These are phyloP conservation scores for Neurospora pannonica DNA, from an alignment of 495 filamentous ascomycete species.

Conservation along the genomic window DNA sequence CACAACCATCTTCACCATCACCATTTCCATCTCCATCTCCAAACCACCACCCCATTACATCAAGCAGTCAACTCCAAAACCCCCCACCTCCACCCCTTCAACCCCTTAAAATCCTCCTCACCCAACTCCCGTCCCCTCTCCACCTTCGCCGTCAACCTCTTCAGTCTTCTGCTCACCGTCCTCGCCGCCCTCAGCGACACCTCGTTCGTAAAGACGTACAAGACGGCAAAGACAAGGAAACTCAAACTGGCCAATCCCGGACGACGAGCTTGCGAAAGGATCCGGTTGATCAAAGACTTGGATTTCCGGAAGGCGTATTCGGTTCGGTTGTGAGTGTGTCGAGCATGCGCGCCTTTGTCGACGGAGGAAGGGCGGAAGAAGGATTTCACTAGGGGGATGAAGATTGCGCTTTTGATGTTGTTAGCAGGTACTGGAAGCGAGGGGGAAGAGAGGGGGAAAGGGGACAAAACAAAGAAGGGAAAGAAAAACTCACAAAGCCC, in stretches of 20 bases:
- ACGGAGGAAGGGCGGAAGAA: conserved; percentile 28
- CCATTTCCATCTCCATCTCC: too few relatives aligned
- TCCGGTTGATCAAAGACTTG: conserved; percentile 31
- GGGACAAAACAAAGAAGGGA: neutral
- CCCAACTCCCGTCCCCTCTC: conserved; percentile 31
- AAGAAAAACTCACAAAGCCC: conserved; percentile 24
- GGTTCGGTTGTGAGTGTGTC: conserved; percentile 23
- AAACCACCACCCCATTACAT: too few relatives aligned
- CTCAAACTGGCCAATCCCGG: conserved; percentile 34
- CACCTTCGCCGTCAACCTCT: conserved; percentile 29
- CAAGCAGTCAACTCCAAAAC: conserved; percentile 30
- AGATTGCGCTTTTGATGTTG: conserved; percentile 24
- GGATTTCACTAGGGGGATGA: conserved; percentile 32
- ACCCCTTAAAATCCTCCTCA: conserved; percentile 30
- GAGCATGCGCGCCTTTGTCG: conserved; percentile 8
- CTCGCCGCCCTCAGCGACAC: conserved; percentile 34
- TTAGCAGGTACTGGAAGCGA: too few relatives aligned
- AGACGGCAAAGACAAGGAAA: conserved; percentile 35
- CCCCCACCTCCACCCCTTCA: conserved; percentile 38
- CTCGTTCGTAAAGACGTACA: conserved; percentile 41
- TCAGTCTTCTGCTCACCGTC: conserved; percentile 31
- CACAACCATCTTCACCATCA: neutral
- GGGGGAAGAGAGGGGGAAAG: neutral
- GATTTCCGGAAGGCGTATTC: conserved; percentile 38
- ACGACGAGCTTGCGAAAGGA: conserved; percentile 25